Percentiles rank a stretch among this genome's conserved stretches.
Evolutionary conservation across 225 moss, liverwort and hornwort genomes (phyloP).

Genomic region (Bryum argenteum): DNA sequence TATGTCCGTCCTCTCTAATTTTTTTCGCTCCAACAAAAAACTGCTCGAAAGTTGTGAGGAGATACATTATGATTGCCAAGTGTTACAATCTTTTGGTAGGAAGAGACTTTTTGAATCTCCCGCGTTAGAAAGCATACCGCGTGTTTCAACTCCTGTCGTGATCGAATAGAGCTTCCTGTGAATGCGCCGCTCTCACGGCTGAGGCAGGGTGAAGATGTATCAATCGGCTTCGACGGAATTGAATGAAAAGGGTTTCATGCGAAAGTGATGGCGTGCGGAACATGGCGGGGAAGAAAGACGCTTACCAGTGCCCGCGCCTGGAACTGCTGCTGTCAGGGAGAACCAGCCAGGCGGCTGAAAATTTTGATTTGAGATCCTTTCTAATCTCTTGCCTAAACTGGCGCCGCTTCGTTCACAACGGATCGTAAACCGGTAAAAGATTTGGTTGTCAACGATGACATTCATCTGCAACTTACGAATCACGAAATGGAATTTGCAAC

Average conservation of each 20-base stretch:
- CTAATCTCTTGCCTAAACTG: slow-evolving; percentile 27
- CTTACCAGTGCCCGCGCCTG: slow-evolving; percentile 8
- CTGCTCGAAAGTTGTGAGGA: neutral
- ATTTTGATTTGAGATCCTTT: slow-evolving; percentile 7
- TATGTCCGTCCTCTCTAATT: neutral
- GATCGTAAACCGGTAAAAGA: neutral
- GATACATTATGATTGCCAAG: neutral
- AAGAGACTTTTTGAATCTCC: neutral
- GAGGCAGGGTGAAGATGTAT: neutral
- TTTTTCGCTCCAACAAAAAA: neutral
- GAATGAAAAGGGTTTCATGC: neutral
- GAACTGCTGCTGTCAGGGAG: slow-evolving; percentile 21
- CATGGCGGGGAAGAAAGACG: neutral
- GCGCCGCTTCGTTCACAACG: neutral
- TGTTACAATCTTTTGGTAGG: neutral
- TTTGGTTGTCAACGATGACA: neutral
- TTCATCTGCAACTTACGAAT: neutral
- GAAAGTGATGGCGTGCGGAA: neutral
- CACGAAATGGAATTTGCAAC: too few relatives aligned
- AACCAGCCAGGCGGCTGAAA: slow-evolving; percentile 26
- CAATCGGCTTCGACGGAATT: neutral
- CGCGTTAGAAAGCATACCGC: neutral
- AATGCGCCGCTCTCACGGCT: neutral
- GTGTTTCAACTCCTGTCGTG: neutral
- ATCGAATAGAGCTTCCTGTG: neutral